Evolutionary conservation across 768 basidiomycete species (phyloP).

Genomic region (Gyrodon lividus): DNA sequence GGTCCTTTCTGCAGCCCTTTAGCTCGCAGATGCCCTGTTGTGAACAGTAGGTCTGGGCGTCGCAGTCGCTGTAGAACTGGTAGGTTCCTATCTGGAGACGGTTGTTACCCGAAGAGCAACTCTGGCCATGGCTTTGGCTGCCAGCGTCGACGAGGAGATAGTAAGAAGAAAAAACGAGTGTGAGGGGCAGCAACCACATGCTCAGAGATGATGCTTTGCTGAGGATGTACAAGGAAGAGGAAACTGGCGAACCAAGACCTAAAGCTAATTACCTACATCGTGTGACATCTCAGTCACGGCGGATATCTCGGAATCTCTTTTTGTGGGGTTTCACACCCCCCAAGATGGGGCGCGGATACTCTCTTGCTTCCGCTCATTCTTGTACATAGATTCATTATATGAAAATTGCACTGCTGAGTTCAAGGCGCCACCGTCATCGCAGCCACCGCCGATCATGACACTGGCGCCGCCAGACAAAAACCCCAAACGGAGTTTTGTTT

Average conservation of each 20-base stretch:
- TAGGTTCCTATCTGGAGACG: constrained; percentile 75
- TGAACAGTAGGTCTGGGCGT: constrained; percentile 66
- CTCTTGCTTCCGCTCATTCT: neutral
- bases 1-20: constrained; percentile 73
- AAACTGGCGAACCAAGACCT: neutral
- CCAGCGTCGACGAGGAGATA: constrained; percentile 46
- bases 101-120: constrained; percentile 56
- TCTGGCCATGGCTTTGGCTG: constrained; percentile 40
- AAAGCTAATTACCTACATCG: too few species aligned
- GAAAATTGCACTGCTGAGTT: too few species aligned
- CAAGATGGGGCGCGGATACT: neutral
- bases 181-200: constrained; percentile 38
- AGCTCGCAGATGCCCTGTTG: constrained; percentile 51
- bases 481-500: too few species aligned
- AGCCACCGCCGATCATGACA: too few species aligned
- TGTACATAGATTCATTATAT: too few species aligned
- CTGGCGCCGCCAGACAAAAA: too few species aligned
- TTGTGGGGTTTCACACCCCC: neutral
- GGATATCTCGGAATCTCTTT: neutral
- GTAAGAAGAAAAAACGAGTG: constrained; percentile 54
- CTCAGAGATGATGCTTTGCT: neutral
- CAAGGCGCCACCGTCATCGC: too few species aligned
- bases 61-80: constrained; percentile 79
- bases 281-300: neutral
- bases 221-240: constrained; percentile 1